Base-by-base conservation (phyloP, 23 red algal species). In the Gracilariopsis chorda region DNA sequence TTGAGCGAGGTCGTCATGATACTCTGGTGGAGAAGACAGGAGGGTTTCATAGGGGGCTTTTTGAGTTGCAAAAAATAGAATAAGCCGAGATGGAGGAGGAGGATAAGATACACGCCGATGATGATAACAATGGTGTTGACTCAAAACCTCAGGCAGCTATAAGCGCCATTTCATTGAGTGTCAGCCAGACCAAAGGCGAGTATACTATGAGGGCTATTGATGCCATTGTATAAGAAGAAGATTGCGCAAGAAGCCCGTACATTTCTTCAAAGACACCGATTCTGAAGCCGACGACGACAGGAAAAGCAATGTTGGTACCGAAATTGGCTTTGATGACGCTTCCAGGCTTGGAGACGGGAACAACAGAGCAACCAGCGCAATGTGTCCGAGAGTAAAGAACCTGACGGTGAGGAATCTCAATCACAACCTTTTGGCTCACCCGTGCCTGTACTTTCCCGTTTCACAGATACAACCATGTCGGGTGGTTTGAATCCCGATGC, bases 1-100 rank as follows among this genome's bases (percentile, higher is more conserved):
- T 88, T 41, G 94, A 96, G 81, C 6, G 40, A 12, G 94, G 94
- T 27, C 74, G 82, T 12, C 94, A 96, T 39, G 80, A 90, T 37
- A 59, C 85, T 49, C 78, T 96, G 65, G 45, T 96, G 51, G 43
- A 49, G 3, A 37, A 28, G 1, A 30, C 46, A 24, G 59, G 88
- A 45, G 89, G 94, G 9, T 79, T 77, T 24, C 93, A 96, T 80
- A 41, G 43, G 13, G 51, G 36, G 27, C 32, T 96, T 34, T 62
- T 90, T 9, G 53, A 89, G 12, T 14, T 80, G 21, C 92, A 94
- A 32, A 70, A 72, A 11, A 21, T 90, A 21, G 34, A 74, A 35
- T 39, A 39, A 41, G 27, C 36, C 20, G 44, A 74, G 44, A 36
- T 80, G 19, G 84, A 69, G 27, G 59, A 61, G 32, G 40, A 61